A percentile compares a stretch with the other conserved stretches of the same genome.
Conservation (phyloP, 805 yeast genomes). For the Cyberlindnera xishuangbannaensis region DNA sequence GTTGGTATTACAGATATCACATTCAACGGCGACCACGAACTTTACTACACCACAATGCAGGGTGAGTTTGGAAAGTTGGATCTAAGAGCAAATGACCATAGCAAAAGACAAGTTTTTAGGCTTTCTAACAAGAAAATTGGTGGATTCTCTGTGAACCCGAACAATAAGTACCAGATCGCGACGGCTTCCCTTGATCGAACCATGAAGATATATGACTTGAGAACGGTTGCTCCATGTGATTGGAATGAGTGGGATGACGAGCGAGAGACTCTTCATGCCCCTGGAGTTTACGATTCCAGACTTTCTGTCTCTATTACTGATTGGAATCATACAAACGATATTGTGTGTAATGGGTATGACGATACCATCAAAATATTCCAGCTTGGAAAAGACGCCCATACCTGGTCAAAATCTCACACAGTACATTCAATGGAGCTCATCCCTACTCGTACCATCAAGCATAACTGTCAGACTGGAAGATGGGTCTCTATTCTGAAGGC, state of each 20-base stretch:
- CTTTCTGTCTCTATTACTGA: constrained; percentile 83
- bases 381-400: constrained; percentile 29
- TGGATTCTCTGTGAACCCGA: constrained; percentile 77
- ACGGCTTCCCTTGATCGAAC: constrained; percentile 89
- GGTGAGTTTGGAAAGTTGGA: constrained; percentile 82
- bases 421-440: constrained; percentile 30
- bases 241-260: constrained; percentile 55
- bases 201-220: constrained; percentile 79
- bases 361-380: constrained; percentile 74
- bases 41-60: constrained; percentile 69
- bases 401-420: constrained; percentile 16
- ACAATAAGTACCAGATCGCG: constrained; percentile 56
- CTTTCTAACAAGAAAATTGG: constrained; percentile 91
- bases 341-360: constrained; percentile 93
- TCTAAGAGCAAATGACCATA: constrained; percentile 42
- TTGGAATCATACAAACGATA: constrained; percentile 50
- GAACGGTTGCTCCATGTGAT: constrained; percentile 41
- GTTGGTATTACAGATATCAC: constrained; percentile 74
- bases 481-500: constrained; percentile 94
- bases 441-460: constrained; percentile 66
- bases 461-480: constrained; percentile 94
- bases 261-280: constrained; percentile 27
- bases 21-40: constrained; percentile 43
- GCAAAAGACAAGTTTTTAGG: constrained; percentile 31
- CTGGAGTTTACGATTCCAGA: constrained; percentile 63